These are phyloP conservation scores for Lentinula sp. DNA, from an alignment of 768 basidiomycete genomes.

Conservation along the genomic window DNA sequence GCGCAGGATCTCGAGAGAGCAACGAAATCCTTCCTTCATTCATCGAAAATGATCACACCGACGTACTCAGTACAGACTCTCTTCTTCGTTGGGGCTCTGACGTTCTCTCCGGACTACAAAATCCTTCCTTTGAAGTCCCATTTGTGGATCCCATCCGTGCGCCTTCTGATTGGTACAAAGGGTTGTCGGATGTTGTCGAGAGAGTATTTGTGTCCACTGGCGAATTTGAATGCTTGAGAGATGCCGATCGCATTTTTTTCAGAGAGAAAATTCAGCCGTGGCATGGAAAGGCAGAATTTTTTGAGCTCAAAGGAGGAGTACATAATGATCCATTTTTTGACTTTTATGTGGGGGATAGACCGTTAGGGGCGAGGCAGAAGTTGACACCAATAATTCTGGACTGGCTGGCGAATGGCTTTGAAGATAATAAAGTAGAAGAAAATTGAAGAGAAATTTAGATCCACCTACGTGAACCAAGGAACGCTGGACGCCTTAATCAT, in stretches of 20 bases:
- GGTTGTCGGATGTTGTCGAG: conserved; percentile 22
- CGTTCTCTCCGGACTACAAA: conserved; percentile 21
- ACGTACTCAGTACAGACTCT: conserved; percentile 15
- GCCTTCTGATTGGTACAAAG: conserved; percentile 28
- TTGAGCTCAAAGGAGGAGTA: conserved; percentile 26
- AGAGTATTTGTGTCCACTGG: conserved; percentile 31
- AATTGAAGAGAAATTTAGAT: no score
- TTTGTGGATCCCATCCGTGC: conserved; percentile 26
- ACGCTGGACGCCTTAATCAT: no score
- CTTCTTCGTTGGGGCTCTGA: conserved; percentile 12
- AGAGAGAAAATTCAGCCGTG: conserved; percentile 17
- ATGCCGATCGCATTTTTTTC: conserved; percentile 21
- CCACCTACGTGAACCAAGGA: no score
- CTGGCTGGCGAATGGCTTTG: neutral
- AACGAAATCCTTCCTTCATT: conserved; percentile 11
- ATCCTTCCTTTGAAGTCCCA: conserved; percentile 12
- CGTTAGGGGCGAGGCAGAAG: neutral
- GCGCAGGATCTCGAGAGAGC: conserved; percentile 7
- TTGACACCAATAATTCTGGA: neutral
- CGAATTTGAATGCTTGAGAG: conserved; percentile 26
- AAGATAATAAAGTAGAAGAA: neutral
- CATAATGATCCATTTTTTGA: conserved; percentile 32
- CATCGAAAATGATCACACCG: conserved; percentile 18
- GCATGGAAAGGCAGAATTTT: conserved; percentile 13
- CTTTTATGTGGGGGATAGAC: neutral